Evolutionary conservation across 805 yeast genomes (phyloP).

Genomic region (Myxozyma geophila): DNA sequence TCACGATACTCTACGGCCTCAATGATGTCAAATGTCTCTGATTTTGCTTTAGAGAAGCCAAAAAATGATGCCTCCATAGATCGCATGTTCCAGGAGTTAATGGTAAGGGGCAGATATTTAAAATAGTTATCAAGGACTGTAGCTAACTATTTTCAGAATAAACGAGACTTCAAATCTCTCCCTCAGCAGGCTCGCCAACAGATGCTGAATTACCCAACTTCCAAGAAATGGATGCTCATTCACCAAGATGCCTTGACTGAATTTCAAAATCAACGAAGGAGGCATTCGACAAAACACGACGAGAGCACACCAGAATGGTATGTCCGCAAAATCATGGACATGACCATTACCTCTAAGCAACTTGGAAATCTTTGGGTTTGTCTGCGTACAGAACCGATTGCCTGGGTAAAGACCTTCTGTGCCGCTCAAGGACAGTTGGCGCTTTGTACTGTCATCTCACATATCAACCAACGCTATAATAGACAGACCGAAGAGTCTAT

Average conservation of each 20-base stretch:
- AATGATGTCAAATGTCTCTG: constrained; percentile 25
- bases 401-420: constrained; percentile 82
- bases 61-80: constrained; percentile 68
- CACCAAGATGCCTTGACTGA: constrained; percentile 85
- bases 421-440: constrained; percentile 81
- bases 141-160: constrained; percentile 36
- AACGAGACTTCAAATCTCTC: constrained; percentile 70
- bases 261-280: constrained; percentile 57
- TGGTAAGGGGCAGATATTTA: constrained; percentile 49
- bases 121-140: neutral
- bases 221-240: constrained; percentile 89
- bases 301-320: constrained; percentile 70
- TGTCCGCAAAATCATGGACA: constrained; percentile 73
- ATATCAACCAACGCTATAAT: constrained; percentile 49
- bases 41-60: constrained; percentile 67
- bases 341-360: constrained; percentile 68
- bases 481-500: constrained; percentile 50
- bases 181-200: constrained; percentile 77
- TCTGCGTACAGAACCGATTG: constrained; percentile 82
- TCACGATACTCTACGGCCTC: constrained; percentile 23
- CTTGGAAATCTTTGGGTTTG: constrained; percentile 88
- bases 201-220: constrained; percentile 71
- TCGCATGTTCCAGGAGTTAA: constrained; percentile 72
- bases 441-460: constrained; percentile 67
- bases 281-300: constrained; percentile 35